Conservation (phyloP, 768 basidiomycete genomes). For the Baorangia bicolor region DNA sequence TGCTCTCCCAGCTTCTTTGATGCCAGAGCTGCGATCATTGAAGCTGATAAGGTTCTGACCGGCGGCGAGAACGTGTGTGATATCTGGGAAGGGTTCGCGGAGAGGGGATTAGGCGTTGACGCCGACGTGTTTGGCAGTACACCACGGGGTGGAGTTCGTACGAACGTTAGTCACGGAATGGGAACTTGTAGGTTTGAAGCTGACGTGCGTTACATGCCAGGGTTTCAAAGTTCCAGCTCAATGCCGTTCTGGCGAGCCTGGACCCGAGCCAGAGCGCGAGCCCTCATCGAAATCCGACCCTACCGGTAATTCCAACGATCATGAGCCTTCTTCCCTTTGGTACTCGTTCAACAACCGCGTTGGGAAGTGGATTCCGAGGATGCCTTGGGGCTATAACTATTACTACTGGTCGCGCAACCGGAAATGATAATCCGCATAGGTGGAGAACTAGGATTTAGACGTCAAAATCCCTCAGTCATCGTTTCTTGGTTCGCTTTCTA, state of each 20-base stretch:
- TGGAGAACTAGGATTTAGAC: too few species aligned
- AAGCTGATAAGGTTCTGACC: slow-evolving; percentile 83
- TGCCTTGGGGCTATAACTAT: slow-evolving; percentile 14
- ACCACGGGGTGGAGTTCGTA: slow-evolving; percentile 84
- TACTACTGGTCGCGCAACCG: slow-evolving; percentile 8
- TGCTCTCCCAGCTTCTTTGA: slow-evolving; percentile 89
- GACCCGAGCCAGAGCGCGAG: slow-evolving; percentile 8
- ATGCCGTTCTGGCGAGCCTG: slow-evolving; percentile 29
- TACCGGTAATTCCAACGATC: slow-evolving; percentile 30
- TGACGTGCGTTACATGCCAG: slow-evolving; percentile 18
- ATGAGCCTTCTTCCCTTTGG: slow-evolving; percentile 10
- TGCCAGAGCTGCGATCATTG: slow-evolving; percentile 87
- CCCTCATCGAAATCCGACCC: slow-evolving; percentile 22
- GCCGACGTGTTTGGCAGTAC: slow-evolving; percentile 71
- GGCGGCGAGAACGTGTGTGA: slow-evolving; percentile 89
- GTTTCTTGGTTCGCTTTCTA: background rate
- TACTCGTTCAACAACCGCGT: slow-evolving; percentile 10
- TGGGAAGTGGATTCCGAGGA: slow-evolving; percentile 18
- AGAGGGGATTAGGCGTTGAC: slow-evolving; percentile 76
- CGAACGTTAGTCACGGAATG: slow-evolving; percentile 42
- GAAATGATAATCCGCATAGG: background rate
- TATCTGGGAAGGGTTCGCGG: slow-evolving; percentile 80
- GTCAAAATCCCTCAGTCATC: too few species aligned
- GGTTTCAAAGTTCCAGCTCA: slow-evolving; percentile 40
- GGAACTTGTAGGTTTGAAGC: background rate